Base-by-base conservation (phyloP, 2,329 filamentous ascomycete species). In the Calycina marina region DNA sequence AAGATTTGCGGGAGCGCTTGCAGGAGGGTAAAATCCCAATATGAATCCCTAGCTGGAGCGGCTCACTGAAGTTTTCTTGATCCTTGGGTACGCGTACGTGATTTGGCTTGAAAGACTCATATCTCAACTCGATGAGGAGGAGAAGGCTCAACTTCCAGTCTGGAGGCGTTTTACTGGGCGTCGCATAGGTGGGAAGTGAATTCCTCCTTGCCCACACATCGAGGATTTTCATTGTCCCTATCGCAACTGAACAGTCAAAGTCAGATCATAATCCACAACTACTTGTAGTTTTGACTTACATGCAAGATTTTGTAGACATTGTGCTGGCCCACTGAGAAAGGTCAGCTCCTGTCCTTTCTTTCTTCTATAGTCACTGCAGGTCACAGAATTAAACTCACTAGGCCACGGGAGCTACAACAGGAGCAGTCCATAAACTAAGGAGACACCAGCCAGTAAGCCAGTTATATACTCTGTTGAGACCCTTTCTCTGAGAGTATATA, bases 91-190 rank as follows among this genome's bases (percentile, higher is more conserved):
- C 41, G 4, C 55, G 49, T 30, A 58, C 50, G 29, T 52, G 47
- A 36, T 59, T 60, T 30, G 57, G 57, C 1, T 49, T 53, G 42
- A 60, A 60, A 11, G 55, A 58, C 35, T 60, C 57, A 40, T 59
- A 60, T 31, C 57, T 53, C 6, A 60, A 43, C 40, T 60, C 57
- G 1, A 54, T 59, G 8, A 59, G 38, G 11, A 56, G 34, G 8
- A 58, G 45, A 10, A 60, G 40, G 2, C 54, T 45, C 11, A 52
- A 36, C 14, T 49, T 30, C 30, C 30, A 32, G 30, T 32, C 30
- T 13, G 30, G 4, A 6, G 30, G 30, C 4, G 13, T 11, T 18
- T 25, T 32, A 4, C 43, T 37, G n/a, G n/a, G n/a, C 16, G 45
- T 44, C 10, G 46, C 47, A 39, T 58, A 58, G 31, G 33, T 40